Percentiles rank a stretch among this genome's conserved stretches.
Conservation (phyloP, 306 rosid genomes). For the Arachis stenosperma region DNA sequence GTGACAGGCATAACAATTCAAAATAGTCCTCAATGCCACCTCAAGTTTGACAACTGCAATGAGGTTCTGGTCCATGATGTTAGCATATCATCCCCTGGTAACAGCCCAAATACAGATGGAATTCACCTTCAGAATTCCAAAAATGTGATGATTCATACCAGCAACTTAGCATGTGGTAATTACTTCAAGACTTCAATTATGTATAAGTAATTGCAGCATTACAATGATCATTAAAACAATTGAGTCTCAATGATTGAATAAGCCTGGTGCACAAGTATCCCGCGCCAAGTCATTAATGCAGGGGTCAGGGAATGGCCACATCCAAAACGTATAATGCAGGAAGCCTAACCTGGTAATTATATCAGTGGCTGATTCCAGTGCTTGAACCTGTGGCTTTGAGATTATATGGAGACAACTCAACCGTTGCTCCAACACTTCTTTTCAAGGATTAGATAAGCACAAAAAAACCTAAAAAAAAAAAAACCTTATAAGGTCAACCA, state of each 20-base stretch:
- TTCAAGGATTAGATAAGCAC: background rate
- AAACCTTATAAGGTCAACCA: background rate
- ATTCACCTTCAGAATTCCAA: conserved; percentile 93
- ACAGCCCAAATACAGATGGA: conserved; percentile 94
- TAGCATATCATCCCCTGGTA: conserved; percentile 76
- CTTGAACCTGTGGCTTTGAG: no score
- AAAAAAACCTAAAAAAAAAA: background rate
- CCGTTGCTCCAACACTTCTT: no score
- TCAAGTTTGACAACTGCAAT: conserved; percentile 87
- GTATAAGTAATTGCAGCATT: conserved; percentile 16
- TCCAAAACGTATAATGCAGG: no score
- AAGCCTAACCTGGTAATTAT: no score
- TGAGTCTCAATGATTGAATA: background rate
- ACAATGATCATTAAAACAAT: background rate
- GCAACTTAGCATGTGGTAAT: conserved; percentile 81
- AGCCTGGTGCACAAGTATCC: no score
- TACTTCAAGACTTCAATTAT: conserved; percentile 20
- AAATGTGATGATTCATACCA: conserved; percentile 73
- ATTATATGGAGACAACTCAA: no score
- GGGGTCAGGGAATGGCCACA: no score
- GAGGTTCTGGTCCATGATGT: conserved; percentile 84
- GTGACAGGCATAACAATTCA: conserved; percentile 87
- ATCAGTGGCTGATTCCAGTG: no score
- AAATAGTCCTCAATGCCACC: conserved; percentile 94
- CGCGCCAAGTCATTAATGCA: no score